phyloP scores from a whole-genome alignment of 2,329 filamentous ascomycete genomes.

The Ambrosiella xylebori region DNA sequence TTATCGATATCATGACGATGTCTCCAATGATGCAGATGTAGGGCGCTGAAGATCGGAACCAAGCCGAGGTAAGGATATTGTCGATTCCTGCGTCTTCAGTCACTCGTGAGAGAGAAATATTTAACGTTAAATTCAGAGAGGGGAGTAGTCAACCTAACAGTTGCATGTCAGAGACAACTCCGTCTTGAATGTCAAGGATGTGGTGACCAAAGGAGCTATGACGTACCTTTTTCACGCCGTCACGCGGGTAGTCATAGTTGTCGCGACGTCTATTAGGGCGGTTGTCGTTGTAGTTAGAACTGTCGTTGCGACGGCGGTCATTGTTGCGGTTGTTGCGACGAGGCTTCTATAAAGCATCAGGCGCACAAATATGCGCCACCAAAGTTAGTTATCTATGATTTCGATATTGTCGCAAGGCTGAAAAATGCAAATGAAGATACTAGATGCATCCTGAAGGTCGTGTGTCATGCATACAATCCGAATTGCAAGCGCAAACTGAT shows the following conservation, averaged over 20 bases:
- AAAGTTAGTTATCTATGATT: not conserved
- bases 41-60: conserved; percentile 1
- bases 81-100: not conserved
- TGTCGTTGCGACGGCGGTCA: not conserved
- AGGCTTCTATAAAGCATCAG: not conserved
- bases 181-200: not conserved
- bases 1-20: conserved; percentile 1
- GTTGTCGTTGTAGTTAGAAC: not conserved
- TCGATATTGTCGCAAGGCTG: conserved; percentile 6
- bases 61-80: not conserved
- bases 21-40: not conserved
- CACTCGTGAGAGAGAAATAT: not conserved
- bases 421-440: not conserved
- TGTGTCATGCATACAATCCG: too few relatives aligned
- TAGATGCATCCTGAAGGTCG: not conserved
- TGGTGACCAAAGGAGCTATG: not conserved
- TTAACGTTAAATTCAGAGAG: conserved; percentile 4
- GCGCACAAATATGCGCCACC: not conserved
- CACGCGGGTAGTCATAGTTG: conserved; percentile 12
- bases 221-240: conserved; percentile 69
- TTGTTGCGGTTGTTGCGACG: conserved; percentile 6
- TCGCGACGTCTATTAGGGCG: conserved; percentile 10
- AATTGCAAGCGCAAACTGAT: not conserved
- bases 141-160: conserved; percentile 11
- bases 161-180: not conserved